Conservation (phyloP, 169 alveolate genomes). For the Perkinsus olseni region DNA sequence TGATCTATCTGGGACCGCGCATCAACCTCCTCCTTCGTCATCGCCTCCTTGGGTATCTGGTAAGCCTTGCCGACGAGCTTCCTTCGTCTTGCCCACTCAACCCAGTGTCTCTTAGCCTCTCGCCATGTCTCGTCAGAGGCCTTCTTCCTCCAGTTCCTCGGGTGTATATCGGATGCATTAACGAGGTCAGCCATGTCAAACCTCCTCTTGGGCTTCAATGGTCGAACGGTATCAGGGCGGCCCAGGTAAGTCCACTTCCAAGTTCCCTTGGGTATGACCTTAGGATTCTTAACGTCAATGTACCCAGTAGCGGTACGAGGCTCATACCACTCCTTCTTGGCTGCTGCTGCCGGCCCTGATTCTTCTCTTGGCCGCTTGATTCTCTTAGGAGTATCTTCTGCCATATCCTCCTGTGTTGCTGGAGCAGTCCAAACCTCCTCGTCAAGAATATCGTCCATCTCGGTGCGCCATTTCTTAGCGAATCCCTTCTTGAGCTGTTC, state of each 20-base stretch:
- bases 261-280: background rate
- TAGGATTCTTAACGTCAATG: background rate
- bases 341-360: background rate
- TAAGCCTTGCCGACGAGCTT: background rate
- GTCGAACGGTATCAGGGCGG: background rate
- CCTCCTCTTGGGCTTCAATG: background rate
- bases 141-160: background rate
- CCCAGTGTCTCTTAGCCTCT: background rate
- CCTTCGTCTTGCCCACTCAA: background rate
- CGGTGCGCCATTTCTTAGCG: background rate
- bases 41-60: background rate
- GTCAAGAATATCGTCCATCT: background rate
- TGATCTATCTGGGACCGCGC: background rate
- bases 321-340: background rate
- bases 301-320: background rate
- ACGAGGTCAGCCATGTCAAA: background rate
- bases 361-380: background rate
- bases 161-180: background rate
- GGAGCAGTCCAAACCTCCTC: background rate
- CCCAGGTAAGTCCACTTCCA: background rate
- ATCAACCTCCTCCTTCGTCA: background rate
- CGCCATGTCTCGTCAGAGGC: background rate
- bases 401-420: background rate
- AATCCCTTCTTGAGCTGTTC: background rate
- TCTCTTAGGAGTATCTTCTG: background rate